Evolutionary conservation across 805 yeast species (phyloP), one percentile per base, ranked within the genome.

Genomic region (Scheffersomyces amazonensis): DNA sequence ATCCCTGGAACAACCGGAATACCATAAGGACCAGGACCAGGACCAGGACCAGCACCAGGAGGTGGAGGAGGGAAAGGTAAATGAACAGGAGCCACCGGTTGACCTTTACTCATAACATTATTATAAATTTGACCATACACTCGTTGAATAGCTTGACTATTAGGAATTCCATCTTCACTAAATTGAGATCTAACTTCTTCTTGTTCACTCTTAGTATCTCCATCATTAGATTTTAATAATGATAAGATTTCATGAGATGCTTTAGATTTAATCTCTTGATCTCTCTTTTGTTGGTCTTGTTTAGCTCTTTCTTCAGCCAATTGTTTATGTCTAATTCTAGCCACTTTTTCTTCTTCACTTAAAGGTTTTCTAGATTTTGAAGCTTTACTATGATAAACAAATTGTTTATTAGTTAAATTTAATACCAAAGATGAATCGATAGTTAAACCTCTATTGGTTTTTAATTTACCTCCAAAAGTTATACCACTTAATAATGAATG

Each of bases 381-480:
- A 9, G 86, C 83, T 50, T 77, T 77, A 3, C 89, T 78, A 50
- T 85, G 90, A 58, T 75, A 86, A 28, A 86, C 78, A 50, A 87
- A 77, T 58, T 91, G 96, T 44, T 76, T 76, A 50, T 78, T 65
- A 4, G 91, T 72, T 35, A 91, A 54, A 56, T 93, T 93, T 62
- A 93, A 72, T 24, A 93, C 80, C 38, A 87, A 73, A 0, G 91
- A 80, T 0, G 95, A 80, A 46, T 87, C 95, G 38, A 93, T 78
- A 17, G 84, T 79, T 48, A 88, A 62, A 15, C 98, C 99, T 54
- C 99, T 80, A 51, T 80, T 84, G 4, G 91, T 76, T 36, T 64
- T 65, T 51, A 89, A 70, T 56, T 87, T 79, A 4, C 95, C 96
- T 48, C 81, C 86, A 65, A 93, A 71, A 18, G 75, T 79, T 55